Percentiles rank a stretch among this genome's conserved stretches.
Evolutionary conservation across 2,329 filamentous ascomycete genomes (phyloP).

Genomic region (Polychaeton citri): DNA sequence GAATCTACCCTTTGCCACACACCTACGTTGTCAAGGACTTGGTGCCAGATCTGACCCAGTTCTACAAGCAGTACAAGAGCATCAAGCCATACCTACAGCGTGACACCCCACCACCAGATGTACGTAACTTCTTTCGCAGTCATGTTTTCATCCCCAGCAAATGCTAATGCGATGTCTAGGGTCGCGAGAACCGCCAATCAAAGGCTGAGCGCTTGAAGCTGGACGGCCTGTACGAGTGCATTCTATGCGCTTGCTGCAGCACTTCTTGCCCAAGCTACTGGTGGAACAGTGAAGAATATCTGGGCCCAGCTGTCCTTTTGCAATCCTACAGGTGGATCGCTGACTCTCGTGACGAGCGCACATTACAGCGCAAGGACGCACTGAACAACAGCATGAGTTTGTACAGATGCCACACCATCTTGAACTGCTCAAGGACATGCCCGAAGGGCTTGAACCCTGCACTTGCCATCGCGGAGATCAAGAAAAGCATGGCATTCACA

Average conservation of each 20-base stretch:
- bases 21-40: constrained; percentile 99
- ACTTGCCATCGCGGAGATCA: constrained; percentile 90
- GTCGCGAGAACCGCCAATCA: constrained; percentile 81
- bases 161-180: constrained; percentile 38
- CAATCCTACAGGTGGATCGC: constrained; percentile 97
- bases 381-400: constrained; percentile 98
- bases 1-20: constrained; percentile 96
- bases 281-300: constrained; percentile 99
- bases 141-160: background rate
- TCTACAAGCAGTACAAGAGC: constrained; percentile 99
- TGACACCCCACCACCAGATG: constrained; percentile 69
- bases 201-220: constrained; percentile 92
- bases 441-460: constrained; percentile 97
- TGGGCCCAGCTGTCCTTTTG: constrained; percentile 88
- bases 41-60: constrained; percentile 91
- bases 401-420: constrained; percentile 97
- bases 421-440: constrained; percentile 96
- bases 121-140: constrained; percentile 35
- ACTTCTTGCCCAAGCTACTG: constrained; percentile 99
- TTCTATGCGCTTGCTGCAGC: constrained; percentile 97
- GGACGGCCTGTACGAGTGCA: constrained; percentile 97
- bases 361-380: constrained; percentile 71
- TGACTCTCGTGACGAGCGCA: constrained; percentile 88
- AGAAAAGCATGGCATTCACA: constrained; percentile 75
- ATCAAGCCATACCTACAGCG: constrained; percentile 98